Conservation (phyloP, 345 rosid genomes). For the Ceriops tagal region DNA sequence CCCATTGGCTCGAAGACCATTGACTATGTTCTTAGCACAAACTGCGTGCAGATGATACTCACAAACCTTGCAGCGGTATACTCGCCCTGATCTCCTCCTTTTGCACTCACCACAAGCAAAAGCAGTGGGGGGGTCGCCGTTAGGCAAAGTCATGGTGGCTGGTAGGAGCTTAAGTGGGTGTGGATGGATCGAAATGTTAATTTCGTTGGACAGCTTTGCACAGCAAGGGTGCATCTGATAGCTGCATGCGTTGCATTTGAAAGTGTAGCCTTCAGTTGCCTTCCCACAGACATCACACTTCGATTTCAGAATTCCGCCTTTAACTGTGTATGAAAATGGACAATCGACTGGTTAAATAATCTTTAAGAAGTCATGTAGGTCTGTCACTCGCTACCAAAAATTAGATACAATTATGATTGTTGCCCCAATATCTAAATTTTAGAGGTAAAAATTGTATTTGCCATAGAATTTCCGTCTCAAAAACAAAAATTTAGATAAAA, state of each 20-base stretch:
- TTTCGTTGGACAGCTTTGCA: constrained; percentile 54
- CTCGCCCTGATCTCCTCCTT: constrained; percentile 54
- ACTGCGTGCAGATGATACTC: constrained; percentile 75
- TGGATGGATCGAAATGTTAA: constrained; percentile 47
- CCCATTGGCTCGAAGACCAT: constrained; percentile 60
- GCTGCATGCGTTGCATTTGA: constrained; percentile 61
- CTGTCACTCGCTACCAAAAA: no score
- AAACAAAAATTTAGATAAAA: no score
- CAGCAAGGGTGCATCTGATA: constrained; percentile 92
- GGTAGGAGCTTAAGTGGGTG: constrained; percentile 56
- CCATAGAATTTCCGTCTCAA: no score
- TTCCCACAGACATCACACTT: constrained; percentile 69
- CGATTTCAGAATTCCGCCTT: constrained; percentile 64
- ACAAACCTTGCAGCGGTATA: constrained; percentile 64
- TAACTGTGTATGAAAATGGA: constrained; percentile 23
- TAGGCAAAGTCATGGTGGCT: not conserved
- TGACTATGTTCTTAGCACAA: constrained; percentile 70
- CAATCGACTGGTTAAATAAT: no score
- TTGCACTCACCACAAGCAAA: constrained; percentile 65
- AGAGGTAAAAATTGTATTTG: no score
- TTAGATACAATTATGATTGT: no score
- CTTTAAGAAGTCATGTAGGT: no score
- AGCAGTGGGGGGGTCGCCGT: constrained; percentile 18
- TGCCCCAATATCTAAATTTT: no score
- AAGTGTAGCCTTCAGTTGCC: constrained; percentile 58